These are phyloP conservation scores for Xylaria hypoxylon DNA, from an alignment of 2,329 filamentous ascomycete species.

Conservation along the genomic window DNA sequence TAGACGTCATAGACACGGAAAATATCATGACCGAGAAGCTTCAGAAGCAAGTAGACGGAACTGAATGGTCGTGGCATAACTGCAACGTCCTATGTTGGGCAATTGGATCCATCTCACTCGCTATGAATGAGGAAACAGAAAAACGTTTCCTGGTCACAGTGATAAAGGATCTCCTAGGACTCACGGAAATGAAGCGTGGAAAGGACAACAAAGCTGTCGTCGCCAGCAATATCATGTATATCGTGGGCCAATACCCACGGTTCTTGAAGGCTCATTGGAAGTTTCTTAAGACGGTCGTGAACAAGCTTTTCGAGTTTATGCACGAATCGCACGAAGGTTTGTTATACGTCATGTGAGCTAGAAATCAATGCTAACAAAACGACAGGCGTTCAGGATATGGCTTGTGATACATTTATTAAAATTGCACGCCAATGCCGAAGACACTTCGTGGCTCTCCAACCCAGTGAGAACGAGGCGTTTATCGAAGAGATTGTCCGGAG, in stretches of 20 bases:
- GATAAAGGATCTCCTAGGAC: constrained; percentile 95
- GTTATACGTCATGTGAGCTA: constrained; percentile 43
- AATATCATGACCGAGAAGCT: constrained; percentile 99
- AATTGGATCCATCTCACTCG: constrained; percentile 96
- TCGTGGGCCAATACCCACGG: constrained; percentile 97
- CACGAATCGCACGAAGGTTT: constrained; percentile 97
- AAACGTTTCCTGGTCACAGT: constrained; percentile 98
- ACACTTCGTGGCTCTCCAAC: constrained; percentile 96
- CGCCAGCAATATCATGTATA: constrained; percentile 99
- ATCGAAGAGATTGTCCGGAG: constrained; percentile 98
- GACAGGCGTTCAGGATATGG: constrained; percentile 96
- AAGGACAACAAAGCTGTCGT: constrained; percentile 99
- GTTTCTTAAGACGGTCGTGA: constrained; percentile 98
- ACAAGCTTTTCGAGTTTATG: constrained; percentile 99
- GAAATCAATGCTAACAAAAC: constrained; percentile 45
- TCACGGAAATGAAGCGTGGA: constrained; percentile 99
- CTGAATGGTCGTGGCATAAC: constrained; percentile 99
- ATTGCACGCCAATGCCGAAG: constrained; percentile 98
- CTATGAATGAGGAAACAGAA: constrained; percentile 99
- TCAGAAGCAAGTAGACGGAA: constrained; percentile 91
- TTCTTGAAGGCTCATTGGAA: constrained; percentile 99
- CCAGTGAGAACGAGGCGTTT: constrained; percentile 93
- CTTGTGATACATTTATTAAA: constrained; percentile 99
- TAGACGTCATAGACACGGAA: constrained; percentile 97
- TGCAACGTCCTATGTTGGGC: constrained; percentile 99